Base-by-base conservation (phyloP, 352 stramenopile genomes). In the Globisporangium sylvaticum region DNA sequence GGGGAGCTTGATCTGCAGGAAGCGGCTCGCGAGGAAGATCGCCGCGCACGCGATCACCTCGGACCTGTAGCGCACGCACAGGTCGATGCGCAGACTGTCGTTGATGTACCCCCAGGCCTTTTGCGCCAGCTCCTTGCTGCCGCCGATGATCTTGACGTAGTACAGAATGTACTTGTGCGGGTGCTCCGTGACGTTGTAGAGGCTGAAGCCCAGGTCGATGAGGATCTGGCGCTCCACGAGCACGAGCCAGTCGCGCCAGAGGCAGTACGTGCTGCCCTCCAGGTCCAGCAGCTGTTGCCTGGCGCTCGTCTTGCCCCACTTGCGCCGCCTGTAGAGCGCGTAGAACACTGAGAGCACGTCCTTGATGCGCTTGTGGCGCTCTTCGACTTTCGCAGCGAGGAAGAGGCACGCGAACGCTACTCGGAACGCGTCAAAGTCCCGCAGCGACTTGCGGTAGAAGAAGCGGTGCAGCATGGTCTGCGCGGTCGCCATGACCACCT, bases 111-210 rank as follows among this genome's bases (percentile, higher is more conserved):
- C 87, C 90, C 91, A 98, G 5, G 91, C 90, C 20, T 79, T 69
- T 65, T 97, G 90, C 9, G 89, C 89, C 50, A 96, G 74, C 42
- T 75, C 71, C 25, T 87, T 75, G 69, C 73, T 85, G 61, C 79
- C 81, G 54, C 92, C 82, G 59, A 97, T 74, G 52, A 96, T 78
- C 64, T 96, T 96, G 67, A 97, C 74, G 68, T 97, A 97, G 75
- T 97, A 98, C 54, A 97, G 66, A 62, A 98, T 92, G 69, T 94
- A 98, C 80, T 97, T 97, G 83, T 98, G 92, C 55, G 91, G 89
- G 67, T 98, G 92, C 68, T 97, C 89, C 66, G 89, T 93, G 69
- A 97, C 89, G 59, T 84, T 94, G 76, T 98, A 97, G 62, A 98
- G 76, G 53, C 87, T 93, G 64, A 98, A 98, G 60, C 92, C 92